A percentile compares a stretch with the other conserved stretches of the same genome.
Evolutionary conservation across 1,284 basidiomycete genomes (phyloP).

Genomic region (Apiotrichum akiyoshidainum): DNA sequence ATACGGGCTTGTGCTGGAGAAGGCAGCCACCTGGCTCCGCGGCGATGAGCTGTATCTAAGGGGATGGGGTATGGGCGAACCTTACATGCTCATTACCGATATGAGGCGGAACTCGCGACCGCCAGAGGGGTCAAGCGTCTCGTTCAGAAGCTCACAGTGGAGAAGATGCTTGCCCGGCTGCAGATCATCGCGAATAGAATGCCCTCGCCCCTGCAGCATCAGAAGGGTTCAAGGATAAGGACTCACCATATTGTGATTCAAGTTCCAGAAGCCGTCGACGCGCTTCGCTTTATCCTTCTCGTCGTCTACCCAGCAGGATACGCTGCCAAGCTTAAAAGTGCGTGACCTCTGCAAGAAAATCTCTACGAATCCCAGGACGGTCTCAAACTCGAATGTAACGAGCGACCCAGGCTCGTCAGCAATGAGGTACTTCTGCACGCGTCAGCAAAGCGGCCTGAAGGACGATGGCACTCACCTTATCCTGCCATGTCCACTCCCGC

Average conservation of each 20-base stretch:
- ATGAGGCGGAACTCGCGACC: conserved; percentile 18
- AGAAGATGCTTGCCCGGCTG: conserved; percentile 1
- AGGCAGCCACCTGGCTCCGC: no score
- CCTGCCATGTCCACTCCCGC: conserved; percentile 40
- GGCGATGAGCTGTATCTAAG: no score
- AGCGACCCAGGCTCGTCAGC: conserved; percentile 37
- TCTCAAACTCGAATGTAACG: conserved; percentile 35
- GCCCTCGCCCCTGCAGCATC: neutral
- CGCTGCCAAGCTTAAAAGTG: conserved; percentile 35
- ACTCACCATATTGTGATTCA: no score
- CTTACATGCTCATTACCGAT: conserved; percentile 13
- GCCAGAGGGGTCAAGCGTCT: conserved; percentile 11
- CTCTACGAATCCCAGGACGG: conserved; percentile 28
- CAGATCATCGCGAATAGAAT: neutral
- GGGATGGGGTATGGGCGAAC: no score
- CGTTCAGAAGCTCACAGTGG: conserved; percentile 9
- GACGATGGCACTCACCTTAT: neutral
- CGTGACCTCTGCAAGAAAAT: conserved; percentile 39
- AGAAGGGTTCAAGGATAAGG: conserved; percentile 18
- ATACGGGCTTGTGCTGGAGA: no score
- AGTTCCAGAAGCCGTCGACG: conserved; percentile 38
- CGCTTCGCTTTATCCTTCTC: conserved; percentile 15
- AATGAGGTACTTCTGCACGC: conserved; percentile 41
- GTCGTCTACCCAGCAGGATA: conserved; percentile 44
- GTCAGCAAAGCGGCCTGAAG: neutral